Evolutionary conservation across 1,139 yeast genomes (phyloP), one percentile per base, ranked within the genome.

Genomic region (Geotrichum klebahnii): DNA sequence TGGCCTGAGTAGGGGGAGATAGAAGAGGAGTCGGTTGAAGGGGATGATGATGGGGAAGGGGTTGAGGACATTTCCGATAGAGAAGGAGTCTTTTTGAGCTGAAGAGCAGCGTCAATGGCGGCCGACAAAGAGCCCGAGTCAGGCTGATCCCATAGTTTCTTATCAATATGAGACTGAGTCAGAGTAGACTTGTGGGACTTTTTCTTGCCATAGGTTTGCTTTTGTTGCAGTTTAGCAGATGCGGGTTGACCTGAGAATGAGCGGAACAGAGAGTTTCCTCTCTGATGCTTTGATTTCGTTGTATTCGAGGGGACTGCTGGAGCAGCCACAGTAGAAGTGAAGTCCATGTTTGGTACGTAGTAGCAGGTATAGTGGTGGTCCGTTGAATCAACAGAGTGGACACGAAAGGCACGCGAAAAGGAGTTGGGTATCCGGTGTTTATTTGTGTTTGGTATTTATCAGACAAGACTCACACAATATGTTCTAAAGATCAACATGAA

Each of bases 11-110:
- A 32, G 9, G 59, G 58, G 16, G 57, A 52, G 45, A 53, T 54
- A 17, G 51, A 40, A 29, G 49, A 54, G 19, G 57, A 51, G 17
- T 49, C 39, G 5, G 53, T 35, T 6, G 42, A 19, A 6, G 52
- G 36, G 16, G 52, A 44, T 14, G 53, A 33, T 10, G 50, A 37
- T 9, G 45, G 47, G 24, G 56, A 46, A 10, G 46, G 36, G 8
- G 46, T 44, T 20, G 47, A 45, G n/a, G 52, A 24, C 23, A 43
- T 47, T 48, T 60, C 48, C 57, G 60, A 33, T 60, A 44, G 51
- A 60, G 64, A 53, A 61, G 65, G 51, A 57, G 65, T 5, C 61
- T 59, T 46, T n/a, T 40, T 40, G 61, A 55, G 9, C 61, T 53
- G 24, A 14, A 46, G 34, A 31, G 49, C 38, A 31, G 49, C 49